Conservation (phyloP, 148 eudicot species). For the Silene conica region DNA sequence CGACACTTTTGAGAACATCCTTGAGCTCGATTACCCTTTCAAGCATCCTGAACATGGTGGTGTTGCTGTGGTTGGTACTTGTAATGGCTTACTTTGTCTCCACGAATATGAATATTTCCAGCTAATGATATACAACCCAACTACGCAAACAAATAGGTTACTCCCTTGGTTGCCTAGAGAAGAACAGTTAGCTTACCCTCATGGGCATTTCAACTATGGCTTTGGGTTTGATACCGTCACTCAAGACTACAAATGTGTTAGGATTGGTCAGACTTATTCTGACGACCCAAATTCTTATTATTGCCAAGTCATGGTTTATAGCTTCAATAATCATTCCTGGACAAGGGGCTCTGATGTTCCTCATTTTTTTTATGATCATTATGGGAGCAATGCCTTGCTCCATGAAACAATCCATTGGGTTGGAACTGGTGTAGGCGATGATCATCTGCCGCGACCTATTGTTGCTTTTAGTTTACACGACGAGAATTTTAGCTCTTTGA, state of each 20-base stretch:
- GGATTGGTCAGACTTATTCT: constrained; percentile 1
- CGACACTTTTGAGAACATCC: constrained; percentile 15
- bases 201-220: not conserved
- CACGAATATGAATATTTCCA: not conserved
- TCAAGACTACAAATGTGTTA: constrained; percentile 24
- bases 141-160: constrained; percentile 16
- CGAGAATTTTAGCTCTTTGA: constrained; percentile 1
- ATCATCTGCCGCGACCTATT: not conserved
- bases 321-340: constrained; percentile 14
- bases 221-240: constrained; percentile 14
- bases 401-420: constrained; percentile 21
- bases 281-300: not conserved
- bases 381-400: not conserved
- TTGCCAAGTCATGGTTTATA: constrained; percentile 24
- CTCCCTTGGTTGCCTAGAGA: not conserved
- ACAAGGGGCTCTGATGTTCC: constrained; percentile 6
- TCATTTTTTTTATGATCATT: no score
- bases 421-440: not conserved
- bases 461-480: constrained; percentile 8
- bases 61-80: constrained; percentile 11
- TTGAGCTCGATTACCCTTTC: constrained; percentile 25
- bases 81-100: constrained; percentile 22
- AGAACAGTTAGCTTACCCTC: not conserved
- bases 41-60: not conserved
- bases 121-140: constrained; percentile 13